Evolutionary conservation across 495 filamentous ascomycete species (phyloP), one percentile per base, ranked within the genome.

Genomic region (Alectoria sarmentosa): DNA sequence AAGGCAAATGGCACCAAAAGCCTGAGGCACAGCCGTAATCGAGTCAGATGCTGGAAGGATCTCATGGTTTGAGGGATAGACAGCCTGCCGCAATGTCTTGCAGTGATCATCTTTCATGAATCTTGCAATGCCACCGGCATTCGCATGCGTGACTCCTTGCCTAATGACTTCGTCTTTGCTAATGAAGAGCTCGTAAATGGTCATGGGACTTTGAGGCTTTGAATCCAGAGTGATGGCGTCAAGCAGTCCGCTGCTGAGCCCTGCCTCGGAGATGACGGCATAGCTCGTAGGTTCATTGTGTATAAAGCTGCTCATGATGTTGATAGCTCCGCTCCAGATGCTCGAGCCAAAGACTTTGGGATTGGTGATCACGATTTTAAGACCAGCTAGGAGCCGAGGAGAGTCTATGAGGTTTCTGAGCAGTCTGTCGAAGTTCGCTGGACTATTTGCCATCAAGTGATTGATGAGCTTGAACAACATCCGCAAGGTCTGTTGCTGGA

Each of bases 231-330:
- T 92, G 37, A 96, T 82, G 21, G 90, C 83, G 70, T 91, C 84
- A 30, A 99, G 81, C 54, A 96, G 85, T 61, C 84, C 89, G 71
- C 88, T 86, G 65, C 91, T 91, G 60, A 98, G 79, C 37, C 94
- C 94, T 56, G 95, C 91, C 77, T 99, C 95, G 23, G 89, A 89
- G 68, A 99, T 92, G 23, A 96, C 90, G 36, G 89, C 86, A 71
- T 97, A 98, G 71, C 95, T 99, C 7, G 95, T 98, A 4, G 95
- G 95, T 70, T 99, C 95, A 72, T 98, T 97, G 75, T 99, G 95
- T 65, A 99, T 96, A 78, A 98, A 98, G 70, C 88, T 93, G 74
- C 89, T 93, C 36, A 98, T 80, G 68, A 98, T 91, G 67, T 87
- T 89, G 63, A 94, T 89, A 23, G 90, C 88, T 71, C 89, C 89